These are phyloP conservation scores for Phyllostachys edulis DNA, from an alignment of 176 grass and related monocot species.

Conservation along the genomic window DNA sequence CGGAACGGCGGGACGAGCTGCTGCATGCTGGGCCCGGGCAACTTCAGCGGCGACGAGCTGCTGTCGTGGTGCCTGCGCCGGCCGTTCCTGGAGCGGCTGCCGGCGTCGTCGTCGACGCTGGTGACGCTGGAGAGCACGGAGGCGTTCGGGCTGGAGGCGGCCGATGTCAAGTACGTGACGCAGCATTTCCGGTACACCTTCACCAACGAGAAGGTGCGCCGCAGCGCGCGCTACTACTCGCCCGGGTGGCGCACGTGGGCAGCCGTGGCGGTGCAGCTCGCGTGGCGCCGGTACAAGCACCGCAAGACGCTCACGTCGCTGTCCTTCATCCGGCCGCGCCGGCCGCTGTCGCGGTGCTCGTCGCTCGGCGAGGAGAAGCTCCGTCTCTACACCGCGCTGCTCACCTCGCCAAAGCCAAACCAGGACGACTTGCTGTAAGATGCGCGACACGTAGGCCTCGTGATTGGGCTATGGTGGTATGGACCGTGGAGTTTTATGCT, in stretches of 20 bases:
- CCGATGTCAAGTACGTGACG: constrained; percentile 86
- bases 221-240: constrained; percentile 90
- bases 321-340: constrained; percentile 60
- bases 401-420: constrained; percentile 80
- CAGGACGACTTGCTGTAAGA: constrained; percentile 43
- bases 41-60: constrained; percentile 94
- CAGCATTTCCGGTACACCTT: constrained; percentile 92
- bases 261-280: constrained; percentile 83
- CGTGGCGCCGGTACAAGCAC: constrained; percentile 74
- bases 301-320: constrained; percentile 72
- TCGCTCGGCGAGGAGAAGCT: constrained; percentile 84
- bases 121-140: constrained; percentile 73
- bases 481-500: not conserved
- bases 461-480: not conserved
- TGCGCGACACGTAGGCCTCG: not conserved
- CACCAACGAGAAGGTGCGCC: constrained; percentile 71
- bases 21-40: constrained; percentile 87
- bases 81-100: constrained; percentile 69
- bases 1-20: constrained; percentile 62
- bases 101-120: constrained; percentile 77
- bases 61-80: constrained; percentile 90
- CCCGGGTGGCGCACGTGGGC: constrained; percentile 91
- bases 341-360: constrained; percentile 64
- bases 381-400: constrained; percentile 73
- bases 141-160: constrained; percentile 80